phyloP scores from a whole-genome alignment of 768 basidiomycete genomes.

The Wakefieldia striispora region DNA sequence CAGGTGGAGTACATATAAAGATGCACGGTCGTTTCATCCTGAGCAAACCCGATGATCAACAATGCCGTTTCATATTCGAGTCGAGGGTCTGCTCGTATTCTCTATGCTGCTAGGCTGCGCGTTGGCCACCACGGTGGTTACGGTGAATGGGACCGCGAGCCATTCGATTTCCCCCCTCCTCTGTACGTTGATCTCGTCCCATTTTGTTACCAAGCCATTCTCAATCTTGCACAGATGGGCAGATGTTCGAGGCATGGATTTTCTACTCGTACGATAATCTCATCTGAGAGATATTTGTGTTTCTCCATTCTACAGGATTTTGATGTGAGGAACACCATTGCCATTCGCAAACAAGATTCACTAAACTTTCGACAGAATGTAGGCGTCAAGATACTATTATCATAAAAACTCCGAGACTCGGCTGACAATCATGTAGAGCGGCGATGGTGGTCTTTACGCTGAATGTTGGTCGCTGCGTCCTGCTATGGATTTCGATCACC shows the following conservation, averaged over 20 bases:
- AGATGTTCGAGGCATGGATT: conserved; percentile 55
- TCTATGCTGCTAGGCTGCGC: not conserved
- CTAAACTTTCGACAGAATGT: conserved; percentile 30
- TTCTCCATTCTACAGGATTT: conserved; percentile 44
- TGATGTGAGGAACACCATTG: conserved; percentile 41
- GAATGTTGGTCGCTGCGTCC: conserved; percentile 40
- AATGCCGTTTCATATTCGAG: conserved; percentile 5
- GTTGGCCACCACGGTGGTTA: conserved; percentile 32
- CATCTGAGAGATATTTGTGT: not conserved
- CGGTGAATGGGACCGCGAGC: conserved; percentile 45
- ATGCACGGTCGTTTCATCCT: not conserved
- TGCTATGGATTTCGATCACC: not conserved
- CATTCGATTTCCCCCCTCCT: conserved; percentile 51
- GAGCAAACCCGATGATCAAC: not conserved
- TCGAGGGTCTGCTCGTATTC: not conserved
- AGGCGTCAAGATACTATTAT: conserved; percentile 4
- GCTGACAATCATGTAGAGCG: conserved; percentile 43
- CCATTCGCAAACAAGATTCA: not conserved
- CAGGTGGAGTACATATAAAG: not conserved
- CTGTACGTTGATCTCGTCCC: conserved; percentile 32
- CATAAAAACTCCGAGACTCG: not conserved
- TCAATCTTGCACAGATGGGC: conserved; percentile 36
- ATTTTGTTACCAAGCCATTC: not conserved
- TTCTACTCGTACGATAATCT: not conserved
- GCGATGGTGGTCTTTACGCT: conserved; percentile 63